Conservation (phyloP, 2,329 filamentous ascomycete genomes). For the Botrytis aclada region DNA sequence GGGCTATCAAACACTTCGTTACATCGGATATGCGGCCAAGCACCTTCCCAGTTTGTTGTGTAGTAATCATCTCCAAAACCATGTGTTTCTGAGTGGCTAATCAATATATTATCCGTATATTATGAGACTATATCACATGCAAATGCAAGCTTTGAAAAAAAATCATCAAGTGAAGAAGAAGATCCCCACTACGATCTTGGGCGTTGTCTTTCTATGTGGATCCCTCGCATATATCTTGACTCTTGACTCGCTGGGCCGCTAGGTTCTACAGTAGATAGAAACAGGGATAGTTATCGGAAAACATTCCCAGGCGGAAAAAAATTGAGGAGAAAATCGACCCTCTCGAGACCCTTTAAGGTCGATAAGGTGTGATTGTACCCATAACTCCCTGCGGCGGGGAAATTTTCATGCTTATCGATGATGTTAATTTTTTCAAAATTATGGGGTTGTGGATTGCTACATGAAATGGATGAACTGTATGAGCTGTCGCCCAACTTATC, state of each 20-base stretch:
- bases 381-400: background rate
- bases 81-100: background rate
- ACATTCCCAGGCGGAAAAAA: background rate
- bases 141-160: background rate
- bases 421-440: conserved; percentile 1
- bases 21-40: background rate
- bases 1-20: background rate
- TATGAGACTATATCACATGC: background rate
- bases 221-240: background rate
- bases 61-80: background rate
- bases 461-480: background rate
- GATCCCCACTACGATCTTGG: background rate
- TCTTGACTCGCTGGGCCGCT: background rate
- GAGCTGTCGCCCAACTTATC: background rate
- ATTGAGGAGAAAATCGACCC: background rate
- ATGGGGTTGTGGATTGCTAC: background rate
- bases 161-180: background rate
- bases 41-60: background rate
- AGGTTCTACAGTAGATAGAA: background rate
- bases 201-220: background rate
- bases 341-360: background rate
- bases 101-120: background rate
- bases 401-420: conserved; percentile 10
- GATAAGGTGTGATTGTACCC: background rate
- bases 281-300: background rate